Conservation (phyloP, 2,329 filamentous ascomycete species). For the Fusarium stilboides region DNA sequence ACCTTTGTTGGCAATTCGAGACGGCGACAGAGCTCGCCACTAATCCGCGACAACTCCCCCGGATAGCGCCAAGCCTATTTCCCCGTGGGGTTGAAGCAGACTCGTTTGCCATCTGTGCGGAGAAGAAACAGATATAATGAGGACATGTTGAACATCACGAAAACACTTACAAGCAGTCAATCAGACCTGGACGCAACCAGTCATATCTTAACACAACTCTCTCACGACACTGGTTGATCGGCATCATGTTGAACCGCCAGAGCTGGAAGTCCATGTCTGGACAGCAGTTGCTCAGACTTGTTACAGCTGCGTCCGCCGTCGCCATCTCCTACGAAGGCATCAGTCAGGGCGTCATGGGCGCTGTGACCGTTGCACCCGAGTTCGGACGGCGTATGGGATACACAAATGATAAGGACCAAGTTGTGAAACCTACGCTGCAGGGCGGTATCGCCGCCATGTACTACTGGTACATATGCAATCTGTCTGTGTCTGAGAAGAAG, state of each 20-base stretch:
- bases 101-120: not conserved
- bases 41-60: not conserved
- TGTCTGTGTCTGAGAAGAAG: not conserved
- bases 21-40: not conserved
- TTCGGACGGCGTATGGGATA: slow-evolving; percentile 46
- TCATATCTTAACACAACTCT: not conserved
- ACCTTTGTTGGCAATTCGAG: slow-evolving; percentile 1
- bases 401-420: not conserved
- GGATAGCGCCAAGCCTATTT: not conserved
- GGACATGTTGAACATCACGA: not conserved
- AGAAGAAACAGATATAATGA: slow-evolving; percentile 4
- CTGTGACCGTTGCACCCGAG: slow-evolving; percentile 60
- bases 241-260: slow-evolving; percentile 18
- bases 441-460: slow-evolving; percentile 19
- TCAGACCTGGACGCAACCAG: not conserved
- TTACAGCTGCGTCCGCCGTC: slow-evolving; percentile 26
- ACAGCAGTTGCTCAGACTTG: slow-evolving; percentile 28
- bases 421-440: slow-evolving; percentile 13
- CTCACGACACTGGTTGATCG: not conserved
- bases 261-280: slow-evolving; percentile 26
- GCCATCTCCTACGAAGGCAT: slow-evolving; percentile 48
- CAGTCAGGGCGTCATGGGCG: slow-evolving; percentile 67
- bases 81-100: slow-evolving; percentile 7
- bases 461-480: not conserved
- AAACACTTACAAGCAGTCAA: not conserved